Percentiles rank a stretch among this genome's conserved stretches.
These are phyloP conservation scores for Sequoia sempervirens DNA, from an alignment of 75 land plant genomes.

Conservation along the genomic window DNA sequence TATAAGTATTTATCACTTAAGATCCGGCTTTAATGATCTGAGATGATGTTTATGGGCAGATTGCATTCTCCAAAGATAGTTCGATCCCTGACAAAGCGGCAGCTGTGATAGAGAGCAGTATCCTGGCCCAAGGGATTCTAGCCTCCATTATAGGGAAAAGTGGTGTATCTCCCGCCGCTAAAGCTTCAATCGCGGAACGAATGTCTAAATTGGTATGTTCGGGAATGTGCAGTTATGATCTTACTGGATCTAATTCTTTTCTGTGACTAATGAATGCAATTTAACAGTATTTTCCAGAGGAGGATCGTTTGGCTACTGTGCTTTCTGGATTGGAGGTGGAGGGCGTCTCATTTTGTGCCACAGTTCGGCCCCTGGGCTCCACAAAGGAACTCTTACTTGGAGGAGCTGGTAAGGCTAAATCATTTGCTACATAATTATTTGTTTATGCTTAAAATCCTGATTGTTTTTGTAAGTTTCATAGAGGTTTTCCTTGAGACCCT, in stretches of 20 bases:
- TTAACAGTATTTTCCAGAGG: not conserved
- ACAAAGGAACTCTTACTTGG: conserved; percentile 37
- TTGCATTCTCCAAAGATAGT: conserved; percentile 45
- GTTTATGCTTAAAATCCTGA: not conserved
- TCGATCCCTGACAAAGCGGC: conserved; percentile 20
- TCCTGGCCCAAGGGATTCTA: conserved; percentile 31
- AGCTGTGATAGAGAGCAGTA: conserved; percentile 46
- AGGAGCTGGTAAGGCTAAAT: conserved; percentile 46
- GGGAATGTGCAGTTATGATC: not conserved
- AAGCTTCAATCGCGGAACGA: conserved; percentile 32
- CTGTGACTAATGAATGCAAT: not conserved
- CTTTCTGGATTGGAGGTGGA: conserved; percentile 26
- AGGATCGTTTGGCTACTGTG: not conserved
- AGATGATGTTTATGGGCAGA: conserved; percentile 15
- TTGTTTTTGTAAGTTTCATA: too few species aligned
- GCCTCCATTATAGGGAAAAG: conserved; percentile 61
- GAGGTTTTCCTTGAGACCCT: too few species aligned
- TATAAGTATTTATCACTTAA: too few species aligned
- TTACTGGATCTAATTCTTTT: not conserved
- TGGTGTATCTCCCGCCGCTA: conserved; percentile 67
- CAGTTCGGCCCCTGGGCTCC: conserved; percentile 37
- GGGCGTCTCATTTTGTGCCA: conserved; percentile 23
- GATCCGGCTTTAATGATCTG: not conserved
- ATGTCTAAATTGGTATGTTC: conserved; percentile 8
- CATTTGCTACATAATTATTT: not conserved